Percentiles rank a stretch among this genome's conserved stretches.
These are phyloP conservation scores for Pluteus cervinus DNA, from an alignment of 768 basidiomycete species.

Conservation along the genomic window DNA sequence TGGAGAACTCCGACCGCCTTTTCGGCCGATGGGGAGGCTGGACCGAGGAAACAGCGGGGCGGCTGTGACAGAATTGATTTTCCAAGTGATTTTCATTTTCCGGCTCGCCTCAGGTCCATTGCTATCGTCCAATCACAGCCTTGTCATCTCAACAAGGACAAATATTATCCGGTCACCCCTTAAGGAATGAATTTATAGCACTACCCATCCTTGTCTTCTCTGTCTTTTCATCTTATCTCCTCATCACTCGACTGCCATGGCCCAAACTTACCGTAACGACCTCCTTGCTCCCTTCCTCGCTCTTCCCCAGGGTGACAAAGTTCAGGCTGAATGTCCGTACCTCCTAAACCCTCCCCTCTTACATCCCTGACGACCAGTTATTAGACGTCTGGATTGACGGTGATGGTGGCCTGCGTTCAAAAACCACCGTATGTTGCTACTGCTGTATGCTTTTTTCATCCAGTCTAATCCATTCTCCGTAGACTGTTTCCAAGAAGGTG, in stretches of 20 bases:
- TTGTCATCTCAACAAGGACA: conserved; percentile 10
- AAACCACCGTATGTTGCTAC: conserved; percentile 72
- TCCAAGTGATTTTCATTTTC: background rate
- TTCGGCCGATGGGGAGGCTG: background rate
- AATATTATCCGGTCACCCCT: conserved; percentile 25
- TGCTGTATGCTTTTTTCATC: conserved; percentile 6
- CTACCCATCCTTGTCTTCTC: conserved; percentile 13
- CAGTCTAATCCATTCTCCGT: conserved; percentile 8
- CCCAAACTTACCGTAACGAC: conserved; percentile 62
- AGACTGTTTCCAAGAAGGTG: conserved; percentile 87
- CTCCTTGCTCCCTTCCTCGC: conserved; percentile 87
- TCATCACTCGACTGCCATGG: too few species aligned
- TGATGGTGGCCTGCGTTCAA: conserved; percentile 88
- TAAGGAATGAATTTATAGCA: conserved; percentile 16
- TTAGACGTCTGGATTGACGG: conserved; percentile 99
- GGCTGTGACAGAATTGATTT: background rate
- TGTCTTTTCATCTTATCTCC: conserved; percentile 9
- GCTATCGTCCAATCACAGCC: conserved; percentile 41
- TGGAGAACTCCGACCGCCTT: background rate
- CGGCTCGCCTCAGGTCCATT: conserved; percentile 4
- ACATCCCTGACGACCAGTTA: conserved; percentile 11
- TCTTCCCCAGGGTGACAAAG: conserved; percentile 83
- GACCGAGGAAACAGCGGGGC: conserved; percentile 1
- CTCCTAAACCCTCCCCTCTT: conserved; percentile 10
- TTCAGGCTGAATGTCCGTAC: conserved; percentile 89